Conservation (phyloP, 805 yeast species). For the Teunomyces lycoperdinae region DNA sequence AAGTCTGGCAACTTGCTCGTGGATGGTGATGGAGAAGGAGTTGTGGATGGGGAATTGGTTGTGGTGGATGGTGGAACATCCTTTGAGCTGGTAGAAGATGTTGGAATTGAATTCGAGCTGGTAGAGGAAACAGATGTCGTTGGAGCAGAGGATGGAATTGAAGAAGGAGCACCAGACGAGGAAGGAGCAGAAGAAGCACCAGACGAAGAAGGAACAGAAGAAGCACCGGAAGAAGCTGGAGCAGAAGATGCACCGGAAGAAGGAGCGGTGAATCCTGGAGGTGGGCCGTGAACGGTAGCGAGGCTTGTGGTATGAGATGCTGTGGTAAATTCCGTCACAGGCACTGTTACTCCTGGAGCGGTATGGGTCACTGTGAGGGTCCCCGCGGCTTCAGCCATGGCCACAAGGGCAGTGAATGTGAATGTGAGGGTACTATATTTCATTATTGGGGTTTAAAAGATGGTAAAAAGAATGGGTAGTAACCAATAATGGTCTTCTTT, state of each 20-base stretch:
- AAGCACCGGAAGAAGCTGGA: slow-evolving; percentile 10
- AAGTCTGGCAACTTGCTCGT: background rate
- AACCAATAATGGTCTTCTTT: background rate
- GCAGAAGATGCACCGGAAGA: slow-evolving; percentile 6
- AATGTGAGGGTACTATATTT: background rate
- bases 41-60: slow-evolving; percentile 3
- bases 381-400: slow-evolving; percentile 6
- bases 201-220: slow-evolving; percentile 4
- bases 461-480: background rate
- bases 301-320: slow-evolving; percentile 14
- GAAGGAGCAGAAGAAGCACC: slow-evolving; percentile 5
- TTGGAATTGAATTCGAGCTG: slow-evolving; percentile 7
- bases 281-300: slow-evolving; percentile 17
- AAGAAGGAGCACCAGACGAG: slow-evolving; percentile 6
- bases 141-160: slow-evolving; percentile 6
- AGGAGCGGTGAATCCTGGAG: slow-evolving; percentile 14
- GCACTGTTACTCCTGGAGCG: slow-evolving; percentile 26
- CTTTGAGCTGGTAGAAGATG: slow-evolving; percentile 13
- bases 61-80: slow-evolving; percentile 15
- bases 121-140: slow-evolving; percentile 8
- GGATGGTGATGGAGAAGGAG: slow-evolving; percentile 3
- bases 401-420: slow-evolving; percentile 2
- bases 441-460: background rate
- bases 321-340: slow-evolving; percentile 19
- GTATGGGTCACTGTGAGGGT: slow-evolving; percentile 18